phyloP scores from a whole-genome alignment of 2,329 filamentous ascomycete species.

The Pyricularia grisea region DNA sequence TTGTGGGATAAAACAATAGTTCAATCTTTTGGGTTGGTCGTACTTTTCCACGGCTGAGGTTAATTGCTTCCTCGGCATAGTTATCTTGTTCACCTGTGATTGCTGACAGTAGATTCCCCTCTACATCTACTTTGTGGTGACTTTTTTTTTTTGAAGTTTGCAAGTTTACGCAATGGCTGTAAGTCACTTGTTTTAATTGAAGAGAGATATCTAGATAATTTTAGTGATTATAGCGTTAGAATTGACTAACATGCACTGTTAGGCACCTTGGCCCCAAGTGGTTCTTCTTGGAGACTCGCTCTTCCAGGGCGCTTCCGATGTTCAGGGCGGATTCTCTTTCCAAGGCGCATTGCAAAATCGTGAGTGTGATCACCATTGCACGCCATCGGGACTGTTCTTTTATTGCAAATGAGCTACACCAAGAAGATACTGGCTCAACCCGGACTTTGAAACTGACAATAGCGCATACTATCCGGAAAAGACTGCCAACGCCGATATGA shows the following conservation, averaged over 20 bases:
- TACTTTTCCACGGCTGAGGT: background rate
- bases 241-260: background rate
- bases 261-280: slow-evolving; percentile 57
- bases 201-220: too few relatives aligned
- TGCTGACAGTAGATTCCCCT: background rate
- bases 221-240: too few relatives aligned
- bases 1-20: background rate
- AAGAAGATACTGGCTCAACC: background rate
- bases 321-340: slow-evolving; percentile 62
- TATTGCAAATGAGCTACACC: background rate
- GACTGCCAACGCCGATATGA: slow-evolving; percentile 71
- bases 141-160: background rate
- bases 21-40: background rate
- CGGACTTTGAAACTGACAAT: background rate
- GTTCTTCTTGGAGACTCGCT: slow-evolving; percentile 89
- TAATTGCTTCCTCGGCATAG: background rate
- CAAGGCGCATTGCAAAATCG: slow-evolving; percentile 56
- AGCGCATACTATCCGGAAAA: slow-evolving; percentile 23
- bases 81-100: background rate
- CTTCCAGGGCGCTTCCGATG: slow-evolving; percentile 56
- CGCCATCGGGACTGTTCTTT: background rate
- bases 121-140: background rate
- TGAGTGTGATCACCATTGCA: slow-evolving; percentile 34
- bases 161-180: background rate
- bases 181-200: background rate